Conservation (phyloP, 306 rosid species). For the Adenanthera pavonina region DNA sequence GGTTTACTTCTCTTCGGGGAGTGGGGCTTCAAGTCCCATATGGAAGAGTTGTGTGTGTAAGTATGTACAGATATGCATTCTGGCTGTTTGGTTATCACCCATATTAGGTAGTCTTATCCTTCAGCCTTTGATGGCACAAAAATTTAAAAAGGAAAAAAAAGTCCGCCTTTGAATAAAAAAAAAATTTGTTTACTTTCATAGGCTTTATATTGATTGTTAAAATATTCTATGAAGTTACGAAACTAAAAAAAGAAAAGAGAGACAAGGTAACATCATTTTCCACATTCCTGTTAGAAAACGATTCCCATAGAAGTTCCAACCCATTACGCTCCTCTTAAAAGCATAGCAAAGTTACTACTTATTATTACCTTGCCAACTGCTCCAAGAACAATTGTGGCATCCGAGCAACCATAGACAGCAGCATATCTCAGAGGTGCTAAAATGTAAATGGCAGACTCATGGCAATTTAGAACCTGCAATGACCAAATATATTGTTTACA, state of each 20-base stretch:
- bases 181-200: neutral
- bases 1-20: neutral
- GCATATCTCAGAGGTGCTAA: slow-evolving; percentile 94
- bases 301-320: slow-evolving; percentile 17
- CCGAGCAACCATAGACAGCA: slow-evolving; percentile 95
- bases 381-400: slow-evolving; percentile 90
- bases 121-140: neutral
- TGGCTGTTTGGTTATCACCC: neutral
- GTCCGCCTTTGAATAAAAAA: neutral
- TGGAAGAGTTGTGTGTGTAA: neutral
- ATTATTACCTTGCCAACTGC: slow-evolving; percentile 95
- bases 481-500: slow-evolving; percentile 34
- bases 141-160: too few species aligned
- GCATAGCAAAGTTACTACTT: slow-evolving; percentile 23
- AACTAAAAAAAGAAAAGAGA: neutral
- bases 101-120: neutral
- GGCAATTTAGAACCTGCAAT: slow-evolving; percentile 92
- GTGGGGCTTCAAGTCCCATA: neutral
- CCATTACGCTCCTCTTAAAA: slow-evolving; percentile 29
- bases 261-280: slow-evolving; percentile 4
- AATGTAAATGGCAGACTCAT: slow-evolving; percentile 69
- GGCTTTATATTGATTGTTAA: neutral
- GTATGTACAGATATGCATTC: neutral
- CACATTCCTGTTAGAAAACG: slow-evolving; percentile 15
- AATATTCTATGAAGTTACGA: neutral